Percentiles rank a stretch among this genome's conserved stretches.
phyloP scores from a whole-genome alignment of 2,329 filamentous ascomycete species.

The Fusarium setosum region DNA sequence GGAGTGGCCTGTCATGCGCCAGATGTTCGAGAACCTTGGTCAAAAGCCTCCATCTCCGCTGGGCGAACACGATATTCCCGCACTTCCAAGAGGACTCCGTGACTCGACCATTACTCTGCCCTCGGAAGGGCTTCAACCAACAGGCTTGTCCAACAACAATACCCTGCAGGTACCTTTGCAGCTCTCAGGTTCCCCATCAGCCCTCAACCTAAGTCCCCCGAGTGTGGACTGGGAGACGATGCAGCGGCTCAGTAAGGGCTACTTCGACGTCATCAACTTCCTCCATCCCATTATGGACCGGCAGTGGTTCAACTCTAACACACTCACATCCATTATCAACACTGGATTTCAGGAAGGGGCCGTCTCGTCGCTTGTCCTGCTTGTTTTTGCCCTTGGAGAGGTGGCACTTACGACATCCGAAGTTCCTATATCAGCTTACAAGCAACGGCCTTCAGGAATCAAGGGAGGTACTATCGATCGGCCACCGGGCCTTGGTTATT shows the following conservation, averaged over 20 bases:
- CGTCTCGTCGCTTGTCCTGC: conserved; percentile 63
- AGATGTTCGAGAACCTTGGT: conserved; percentile 40
- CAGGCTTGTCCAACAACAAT: conserved; percentile 26
- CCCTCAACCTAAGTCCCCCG: conserved; percentile 28
- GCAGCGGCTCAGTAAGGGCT: conserved; percentile 62
- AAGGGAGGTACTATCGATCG: conserved; percentile 60
- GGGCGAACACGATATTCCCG: conserved; percentile 27
- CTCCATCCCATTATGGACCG: conserved; percentile 69
- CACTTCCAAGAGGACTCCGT: conserved; percentile 36
- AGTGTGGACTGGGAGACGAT: conserved; percentile 61
- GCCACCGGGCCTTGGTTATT: conserved; percentile 68
- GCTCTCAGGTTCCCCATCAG: conserved; percentile 22
- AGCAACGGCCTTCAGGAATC: conserved; percentile 62
- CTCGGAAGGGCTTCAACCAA: conserved; percentile 37
- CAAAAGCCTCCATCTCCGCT: conserved; percentile 35
- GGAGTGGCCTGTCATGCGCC: conserved; percentile 42
- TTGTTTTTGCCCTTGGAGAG: conserved; percentile 70
- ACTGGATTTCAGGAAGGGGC: conserved; percentile 59
- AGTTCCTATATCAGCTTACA: conserved; percentile 55
- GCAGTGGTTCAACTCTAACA: conserved; percentile 62
- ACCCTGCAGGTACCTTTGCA: conserved; percentile 36
- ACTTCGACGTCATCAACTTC: conserved; percentile 70
- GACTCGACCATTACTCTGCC: conserved; percentile 34
- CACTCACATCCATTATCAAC: conserved; percentile 57
- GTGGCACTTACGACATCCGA: conserved; percentile 65